phyloP scores from a whole-genome alignment of 106 monocot species.

The Amphibolis antarctica region DNA sequence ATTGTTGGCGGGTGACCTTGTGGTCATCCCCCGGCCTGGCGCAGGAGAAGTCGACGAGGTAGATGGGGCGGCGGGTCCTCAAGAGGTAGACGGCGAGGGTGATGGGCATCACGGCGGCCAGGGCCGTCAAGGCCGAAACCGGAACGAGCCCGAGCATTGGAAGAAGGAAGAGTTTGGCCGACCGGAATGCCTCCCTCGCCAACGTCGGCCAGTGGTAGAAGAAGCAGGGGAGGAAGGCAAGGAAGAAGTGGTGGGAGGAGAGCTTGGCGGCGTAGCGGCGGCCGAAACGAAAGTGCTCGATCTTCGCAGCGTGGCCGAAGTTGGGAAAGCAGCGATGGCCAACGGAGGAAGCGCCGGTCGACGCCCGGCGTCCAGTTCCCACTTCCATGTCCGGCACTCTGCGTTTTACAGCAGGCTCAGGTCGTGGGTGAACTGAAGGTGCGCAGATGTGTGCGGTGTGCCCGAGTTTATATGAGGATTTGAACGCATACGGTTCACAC shows the following conservation, averaged over 20 bases:
- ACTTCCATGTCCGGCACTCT: too few species aligned
- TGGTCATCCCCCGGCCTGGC: constrained; percentile 35
- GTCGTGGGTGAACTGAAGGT: neutral
- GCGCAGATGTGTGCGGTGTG: neutral
- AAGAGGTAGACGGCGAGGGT: constrained; percentile 26
- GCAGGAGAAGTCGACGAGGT: constrained; percentile 63
- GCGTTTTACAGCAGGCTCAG: too few species aligned
- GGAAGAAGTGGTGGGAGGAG: neutral
- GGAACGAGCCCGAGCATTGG: constrained; percentile 1
- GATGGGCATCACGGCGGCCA: neutral
- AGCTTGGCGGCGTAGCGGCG: constrained; percentile 20
- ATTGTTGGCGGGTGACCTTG: constrained; percentile 38
- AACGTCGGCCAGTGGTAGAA: neutral
- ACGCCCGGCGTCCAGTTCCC: constrained; percentile 9
- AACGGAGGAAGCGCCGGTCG: constrained; percentile 33
- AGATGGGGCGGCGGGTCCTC: constrained; percentile 35
- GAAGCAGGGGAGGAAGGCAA: too few species aligned
- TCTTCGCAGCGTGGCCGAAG: constrained; percentile 56
- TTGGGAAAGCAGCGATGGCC: constrained; percentile 44
- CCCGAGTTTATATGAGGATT: neutral
- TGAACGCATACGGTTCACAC: too few species aligned
- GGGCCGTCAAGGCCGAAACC: constrained; percentile 1
- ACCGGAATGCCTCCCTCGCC: neutral
- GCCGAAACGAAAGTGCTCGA: constrained; percentile 64
- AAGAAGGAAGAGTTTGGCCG: neutral